Conservation (phyloP, 1,284 basidiomycete species). For the Xerocomus nothofagi region DNA sequence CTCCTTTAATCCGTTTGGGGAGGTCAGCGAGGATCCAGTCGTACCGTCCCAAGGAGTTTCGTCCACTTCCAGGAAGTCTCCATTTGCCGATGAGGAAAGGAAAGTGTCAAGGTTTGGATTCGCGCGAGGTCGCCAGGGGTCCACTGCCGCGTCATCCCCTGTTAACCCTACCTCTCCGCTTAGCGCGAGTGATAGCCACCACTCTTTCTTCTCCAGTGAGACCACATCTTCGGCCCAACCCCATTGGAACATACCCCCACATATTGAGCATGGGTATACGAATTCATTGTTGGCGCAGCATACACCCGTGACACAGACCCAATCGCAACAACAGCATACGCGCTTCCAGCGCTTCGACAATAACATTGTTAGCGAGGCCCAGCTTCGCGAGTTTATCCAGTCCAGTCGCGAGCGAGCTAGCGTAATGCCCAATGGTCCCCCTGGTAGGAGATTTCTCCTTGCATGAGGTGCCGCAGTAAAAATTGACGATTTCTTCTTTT, state of each 20-base stretch:
- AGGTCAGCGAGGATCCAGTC: constrained; percentile 47
- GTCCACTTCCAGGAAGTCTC: constrained; percentile 28
- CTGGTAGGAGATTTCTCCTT: constrained; percentile 52
- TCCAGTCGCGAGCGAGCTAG: constrained; percentile 58
- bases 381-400: constrained; percentile 71
- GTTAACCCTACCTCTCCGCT: constrained; percentile 58
- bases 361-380: constrained; percentile 62
- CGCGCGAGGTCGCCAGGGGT: constrained; percentile 68
- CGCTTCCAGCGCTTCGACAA: constrained; percentile 60
- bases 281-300: constrained; percentile 50
- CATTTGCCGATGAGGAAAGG: constrained; percentile 57
- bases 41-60: constrained; percentile 14
- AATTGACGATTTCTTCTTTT: constrained; percentile 38
- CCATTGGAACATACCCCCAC: constrained; percentile 49
- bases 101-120: constrained; percentile 84
- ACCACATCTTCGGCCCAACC: constrained; percentile 40
- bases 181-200: constrained; percentile 50
- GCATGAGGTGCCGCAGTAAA: constrained; percentile 35
- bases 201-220: constrained; percentile 46
- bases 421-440: constrained; percentile 35
- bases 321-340: constrained; percentile 36
- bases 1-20: constrained; percentile 77
- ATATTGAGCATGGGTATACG: constrained; percentile 47
- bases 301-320: constrained; percentile 38
- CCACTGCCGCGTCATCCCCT: constrained; percentile 59